phyloP scores from a whole-genome alignment of 106 monocot genomes.

The Allium cepa region DNA sequence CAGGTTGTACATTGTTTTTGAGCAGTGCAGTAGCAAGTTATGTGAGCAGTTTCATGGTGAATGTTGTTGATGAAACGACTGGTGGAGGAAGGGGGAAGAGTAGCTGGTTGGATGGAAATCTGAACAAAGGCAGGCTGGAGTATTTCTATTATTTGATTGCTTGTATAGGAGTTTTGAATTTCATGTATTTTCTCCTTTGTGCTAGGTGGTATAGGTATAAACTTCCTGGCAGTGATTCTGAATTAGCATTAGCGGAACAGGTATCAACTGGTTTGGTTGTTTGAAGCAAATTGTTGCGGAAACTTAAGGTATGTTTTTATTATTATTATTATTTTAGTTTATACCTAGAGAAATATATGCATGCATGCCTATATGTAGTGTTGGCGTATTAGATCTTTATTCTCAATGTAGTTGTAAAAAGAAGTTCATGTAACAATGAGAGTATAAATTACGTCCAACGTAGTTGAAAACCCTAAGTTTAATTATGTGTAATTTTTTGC shows the following conservation, averaged over 20 bases:
- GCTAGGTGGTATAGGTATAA: conserved; percentile 69
- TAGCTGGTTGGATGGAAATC: conserved; percentile 42
- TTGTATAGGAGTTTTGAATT: conserved; percentile 12
- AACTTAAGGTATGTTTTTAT: not conserved
- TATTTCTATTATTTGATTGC: conserved; percentile 40
- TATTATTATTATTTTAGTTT: no score
- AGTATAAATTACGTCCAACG: no score
- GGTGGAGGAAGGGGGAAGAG: conserved; percentile 10
- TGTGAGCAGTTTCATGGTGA: conserved; percentile 33
- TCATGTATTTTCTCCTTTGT: conserved; percentile 31
- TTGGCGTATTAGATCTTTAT: no score
- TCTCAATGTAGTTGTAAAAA: no score
- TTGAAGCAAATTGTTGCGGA: not conserved
- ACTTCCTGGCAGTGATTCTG: not conserved
- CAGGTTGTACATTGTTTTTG: conserved; percentile 20
- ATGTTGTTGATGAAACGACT: conserved; percentile 20
- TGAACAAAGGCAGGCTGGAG: conserved; percentile 51
- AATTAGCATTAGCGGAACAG: not conserved
- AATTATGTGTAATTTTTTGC: no score
- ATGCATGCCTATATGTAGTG: no score
- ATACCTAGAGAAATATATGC: no score
- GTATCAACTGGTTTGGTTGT: not conserved
- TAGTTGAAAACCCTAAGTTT: no score
- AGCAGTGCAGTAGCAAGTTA: conserved; percentile 25
- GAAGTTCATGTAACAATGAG: no score